Conservation (phyloP, 352 stramenopile genomes). For the Pythium diclinum region DNA sequence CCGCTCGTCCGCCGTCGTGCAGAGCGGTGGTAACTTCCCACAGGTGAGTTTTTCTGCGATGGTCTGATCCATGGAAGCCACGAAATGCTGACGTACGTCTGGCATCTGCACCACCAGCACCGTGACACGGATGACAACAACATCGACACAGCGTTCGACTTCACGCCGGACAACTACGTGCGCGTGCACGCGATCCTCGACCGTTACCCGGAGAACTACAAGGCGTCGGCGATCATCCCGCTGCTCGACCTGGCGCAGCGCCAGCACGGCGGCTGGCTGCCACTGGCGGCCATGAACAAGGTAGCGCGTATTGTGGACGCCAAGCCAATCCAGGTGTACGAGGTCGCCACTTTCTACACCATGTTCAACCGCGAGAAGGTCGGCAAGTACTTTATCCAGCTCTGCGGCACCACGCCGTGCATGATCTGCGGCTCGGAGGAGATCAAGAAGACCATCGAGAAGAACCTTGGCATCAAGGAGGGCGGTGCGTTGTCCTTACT, state of each 20-base stretch:
- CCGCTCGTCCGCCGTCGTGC: slow-evolving; percentile 45
- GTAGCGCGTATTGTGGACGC: slow-evolving; percentile 97
- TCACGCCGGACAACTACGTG: slow-evolving; percentile 97
- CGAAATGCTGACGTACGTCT: slow-evolving; percentile 1
- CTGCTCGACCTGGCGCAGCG: slow-evolving; percentile 96
- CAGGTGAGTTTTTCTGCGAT: slow-evolving; percentile 15
- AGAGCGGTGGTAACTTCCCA: slow-evolving; percentile 27
- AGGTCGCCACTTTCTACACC: slow-evolving; percentile 99
- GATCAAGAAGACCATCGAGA: slow-evolving; percentile 98
- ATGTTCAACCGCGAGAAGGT: slow-evolving; percentile 99
- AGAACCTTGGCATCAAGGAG: slow-evolving; percentile 97
- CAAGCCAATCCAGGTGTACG: slow-evolving; percentile 97
- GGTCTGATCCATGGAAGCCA: not conserved
- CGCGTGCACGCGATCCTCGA: slow-evolving; percentile 93
- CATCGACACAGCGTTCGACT: slow-evolving; percentile 95
- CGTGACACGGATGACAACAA: slow-evolving; percentile 97
- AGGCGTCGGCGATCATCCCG: slow-evolving; percentile 98
- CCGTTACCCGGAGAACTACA: slow-evolving; percentile 99
- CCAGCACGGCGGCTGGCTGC: slow-evolving; percentile 97
- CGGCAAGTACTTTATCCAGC: slow-evolving; percentile 94
- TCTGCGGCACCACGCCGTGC: slow-evolving; percentile 99
- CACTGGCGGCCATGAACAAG: slow-evolving; percentile 99
- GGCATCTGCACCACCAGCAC: slow-evolving; percentile 62
- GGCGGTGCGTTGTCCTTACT: slow-evolving; percentile 52
- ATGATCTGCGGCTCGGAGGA: slow-evolving; percentile 99